phyloP scores from a whole-genome alignment of 2,329 filamentous ascomycete genomes.

The Phoma herbarum region DNA sequence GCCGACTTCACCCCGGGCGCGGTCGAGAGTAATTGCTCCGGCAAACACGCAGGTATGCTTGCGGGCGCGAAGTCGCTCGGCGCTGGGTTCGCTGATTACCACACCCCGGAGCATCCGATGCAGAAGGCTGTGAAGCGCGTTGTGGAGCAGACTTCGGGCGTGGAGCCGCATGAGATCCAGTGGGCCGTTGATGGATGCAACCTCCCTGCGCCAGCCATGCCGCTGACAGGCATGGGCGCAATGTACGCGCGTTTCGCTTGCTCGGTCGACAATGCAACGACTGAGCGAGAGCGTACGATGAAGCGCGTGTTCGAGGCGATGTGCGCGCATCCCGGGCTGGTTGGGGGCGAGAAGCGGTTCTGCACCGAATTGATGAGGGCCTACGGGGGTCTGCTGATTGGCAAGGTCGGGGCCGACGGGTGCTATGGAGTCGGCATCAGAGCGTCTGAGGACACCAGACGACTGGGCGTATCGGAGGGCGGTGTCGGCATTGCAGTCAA shows the following conservation, averaged over 20 bases:
- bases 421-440: constrained; percentile 58
- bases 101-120: background rate
- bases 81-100: constrained; percentile 17
- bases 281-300: constrained; percentile 48
- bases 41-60: constrained; percentile 61
- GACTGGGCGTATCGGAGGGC: background rate
- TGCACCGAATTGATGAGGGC: too few relatives aligned
- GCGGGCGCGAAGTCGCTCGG: constrained; percentile 54
- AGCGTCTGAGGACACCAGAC: background rate
- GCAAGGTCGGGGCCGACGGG: constrained; percentile 61
- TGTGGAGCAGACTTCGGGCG: background rate
- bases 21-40: too few relatives aligned
- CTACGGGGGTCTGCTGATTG: too few relatives aligned
- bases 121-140: background rate
- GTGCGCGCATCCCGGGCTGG: constrained; percentile 50
- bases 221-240: background rate
- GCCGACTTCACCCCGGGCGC: constrained; percentile 36
- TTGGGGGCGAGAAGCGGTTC: too few relatives aligned
- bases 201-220: constrained; percentile 1
- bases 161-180: background rate
- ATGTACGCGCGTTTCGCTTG: background rate
- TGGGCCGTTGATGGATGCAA: constrained; percentile 6
- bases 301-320: constrained; percentile 54
- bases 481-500: background rate
- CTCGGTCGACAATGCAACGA: background rate